Conservation (phyloP, 139 green algal species). For the Chlorella sp. region DNA sequence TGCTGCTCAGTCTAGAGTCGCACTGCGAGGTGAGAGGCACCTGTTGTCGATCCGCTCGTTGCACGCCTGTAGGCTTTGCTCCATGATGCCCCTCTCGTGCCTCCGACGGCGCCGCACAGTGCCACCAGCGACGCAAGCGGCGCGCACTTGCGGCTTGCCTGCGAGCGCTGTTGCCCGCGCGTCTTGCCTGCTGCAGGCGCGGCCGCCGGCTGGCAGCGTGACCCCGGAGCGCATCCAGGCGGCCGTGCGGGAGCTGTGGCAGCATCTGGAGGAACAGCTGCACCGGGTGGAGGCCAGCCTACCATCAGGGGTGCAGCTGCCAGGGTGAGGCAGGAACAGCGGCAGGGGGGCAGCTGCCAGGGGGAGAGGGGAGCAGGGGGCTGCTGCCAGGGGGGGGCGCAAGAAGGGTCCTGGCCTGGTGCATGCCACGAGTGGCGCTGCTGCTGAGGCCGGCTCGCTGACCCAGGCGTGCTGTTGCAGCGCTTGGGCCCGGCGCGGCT, state of each 20-base stretch:
- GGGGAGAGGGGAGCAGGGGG: neutral
- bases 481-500: too few species aligned
- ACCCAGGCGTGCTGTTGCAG: too few species aligned
- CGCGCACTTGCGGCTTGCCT: too few species aligned
- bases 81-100: too few species aligned
- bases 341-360: too few species aligned
- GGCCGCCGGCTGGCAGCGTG: neutral
- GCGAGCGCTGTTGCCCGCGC: neutral
- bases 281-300: constrained; percentile 28
- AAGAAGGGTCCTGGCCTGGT: too few species aligned
- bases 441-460: neutral
- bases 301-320: constrained; percentile 1
- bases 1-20: too few species aligned
- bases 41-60: too few species aligned
- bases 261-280: constrained; percentile 31
- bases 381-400: neutral
- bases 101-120: too few species aligned
- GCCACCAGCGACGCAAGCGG: too few species aligned
- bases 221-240: neutral
- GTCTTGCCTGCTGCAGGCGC: neutral
- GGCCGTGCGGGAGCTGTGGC: constrained; percentile 27
- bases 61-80: too few species aligned
- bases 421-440: neutral
- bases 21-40: too few species aligned
- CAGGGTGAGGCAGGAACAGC: neutral